phyloP scores from a whole-genome alignment of 768 basidiomycete species.

The Amanita polypyramis region DNA sequence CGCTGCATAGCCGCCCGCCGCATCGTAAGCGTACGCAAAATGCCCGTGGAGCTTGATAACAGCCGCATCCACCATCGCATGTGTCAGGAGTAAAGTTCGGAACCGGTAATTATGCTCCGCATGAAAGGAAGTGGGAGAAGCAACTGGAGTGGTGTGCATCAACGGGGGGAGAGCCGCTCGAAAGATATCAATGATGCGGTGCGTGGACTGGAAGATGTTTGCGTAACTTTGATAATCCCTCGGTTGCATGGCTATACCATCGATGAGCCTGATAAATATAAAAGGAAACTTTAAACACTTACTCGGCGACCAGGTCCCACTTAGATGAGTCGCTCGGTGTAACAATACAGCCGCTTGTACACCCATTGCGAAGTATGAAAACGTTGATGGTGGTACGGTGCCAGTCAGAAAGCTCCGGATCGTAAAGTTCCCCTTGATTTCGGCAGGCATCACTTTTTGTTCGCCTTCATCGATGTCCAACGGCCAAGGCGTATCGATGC shows the following conservation, averaged over 20 bases:
- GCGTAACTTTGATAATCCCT: constrained; percentile 32
- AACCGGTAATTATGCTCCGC: neutral
- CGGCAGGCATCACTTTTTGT: constrained; percentile 12
- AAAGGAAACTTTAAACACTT: constrained; percentile 11
- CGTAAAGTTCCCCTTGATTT: constrained; percentile 35
- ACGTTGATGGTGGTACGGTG: constrained; percentile 14
- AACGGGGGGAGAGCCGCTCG: constrained; percentile 4
- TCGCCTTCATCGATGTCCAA: constrained; percentile 29
- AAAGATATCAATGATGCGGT: constrained; percentile 33
- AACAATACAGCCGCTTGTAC: constrained; percentile 50
- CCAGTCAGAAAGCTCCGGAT: constrained; percentile 38
- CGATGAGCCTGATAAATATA: constrained; percentile 7
- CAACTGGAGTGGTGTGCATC: neutral
- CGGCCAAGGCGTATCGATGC: constrained; percentile 47
- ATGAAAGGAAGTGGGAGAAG: neutral
- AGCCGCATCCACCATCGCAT: constrained; percentile 37
- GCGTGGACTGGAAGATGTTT: constrained; percentile 33
- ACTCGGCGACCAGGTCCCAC: constrained; percentile 36
- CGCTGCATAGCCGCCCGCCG: constrained; percentile 6
- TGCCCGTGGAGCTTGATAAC: constrained; percentile 42
- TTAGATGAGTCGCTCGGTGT: constrained; percentile 45
- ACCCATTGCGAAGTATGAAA: constrained; percentile 26
- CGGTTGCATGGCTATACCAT: constrained; percentile 25
- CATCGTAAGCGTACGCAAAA: constrained; percentile 26
- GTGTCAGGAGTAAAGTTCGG: constrained; percentile 31